Conservation (phyloP, 805 yeast species). For the Komagataella mondaviorum region DNA sequence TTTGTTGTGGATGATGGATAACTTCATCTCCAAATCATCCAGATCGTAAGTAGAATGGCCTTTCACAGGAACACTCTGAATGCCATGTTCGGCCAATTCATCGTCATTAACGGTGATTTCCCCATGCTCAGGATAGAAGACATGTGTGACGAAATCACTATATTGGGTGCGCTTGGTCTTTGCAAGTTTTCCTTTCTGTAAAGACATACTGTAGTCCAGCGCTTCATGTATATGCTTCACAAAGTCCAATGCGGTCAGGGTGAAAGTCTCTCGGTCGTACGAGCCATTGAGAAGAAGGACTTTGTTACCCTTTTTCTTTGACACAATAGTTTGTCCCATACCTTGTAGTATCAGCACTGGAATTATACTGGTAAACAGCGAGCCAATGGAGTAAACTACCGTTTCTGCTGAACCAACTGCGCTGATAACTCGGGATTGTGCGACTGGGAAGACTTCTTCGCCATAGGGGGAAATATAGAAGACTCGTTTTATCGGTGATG, state of each 20-base stretch:
- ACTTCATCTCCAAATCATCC: neutral
- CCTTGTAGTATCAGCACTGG: slow-evolving; percentile 71
- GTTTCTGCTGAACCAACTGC: slow-evolving; percentile 36
- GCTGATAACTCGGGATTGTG: slow-evolving; percentile 46
- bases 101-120: neutral
- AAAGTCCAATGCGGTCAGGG: slow-evolving; percentile 48
- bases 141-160: neutral
- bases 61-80: neutral
- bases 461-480: slow-evolving; percentile 82
- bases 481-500: slow-evolving; percentile 60
- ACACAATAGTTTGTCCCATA: slow-evolving; percentile 45
- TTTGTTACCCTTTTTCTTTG: slow-evolving; percentile 22
- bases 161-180: neutral
- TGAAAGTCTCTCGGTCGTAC: slow-evolving; percentile 68
- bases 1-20: neutral
- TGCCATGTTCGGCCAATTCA: neutral
- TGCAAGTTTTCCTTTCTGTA: neutral
- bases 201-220: slow-evolving; percentile 34
- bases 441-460: slow-evolving; percentile 68
- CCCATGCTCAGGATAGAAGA: neutral
- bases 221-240: slow-evolving; percentile 42
- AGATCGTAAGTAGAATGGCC: neutral
- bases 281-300: slow-evolving; percentile 63
- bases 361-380: slow-evolving; percentile 74
- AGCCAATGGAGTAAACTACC: slow-evolving; percentile 72